A percentile compares a stretch with the other conserved stretches of the same genome.
Evolutionary conservation across 192 early-diverging fungal genomes (phyloP).

Genomic region (Umbelopsis isabellina): DNA sequence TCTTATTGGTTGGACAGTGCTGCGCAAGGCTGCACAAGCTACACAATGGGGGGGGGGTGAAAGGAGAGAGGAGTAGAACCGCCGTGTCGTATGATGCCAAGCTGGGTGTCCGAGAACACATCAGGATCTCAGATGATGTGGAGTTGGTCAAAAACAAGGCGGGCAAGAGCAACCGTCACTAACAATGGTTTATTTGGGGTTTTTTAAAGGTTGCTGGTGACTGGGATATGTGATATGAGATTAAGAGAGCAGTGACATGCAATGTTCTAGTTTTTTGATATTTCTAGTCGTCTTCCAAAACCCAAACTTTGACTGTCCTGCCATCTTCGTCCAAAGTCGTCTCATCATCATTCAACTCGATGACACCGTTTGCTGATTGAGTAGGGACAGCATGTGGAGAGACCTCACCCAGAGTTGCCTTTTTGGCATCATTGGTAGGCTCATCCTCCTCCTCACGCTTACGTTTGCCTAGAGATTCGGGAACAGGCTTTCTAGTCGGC

Average conservation of each 20-base stretch:
- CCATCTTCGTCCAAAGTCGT: conserved; percentile 16
- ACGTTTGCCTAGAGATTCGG: background rate
- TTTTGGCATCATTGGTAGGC: background rate
- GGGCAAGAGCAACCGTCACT: too few relatives aligned
- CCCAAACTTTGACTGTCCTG: conserved; percentile 16
- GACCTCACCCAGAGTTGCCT: background rate
- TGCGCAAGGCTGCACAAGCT: too few relatives aligned
- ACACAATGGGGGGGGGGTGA: too few relatives aligned
- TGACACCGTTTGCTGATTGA: background rate
- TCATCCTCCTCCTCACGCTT: conserved; percentile 7
- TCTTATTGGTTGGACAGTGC: too few relatives aligned
- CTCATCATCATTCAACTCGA: conserved; percentile 7
- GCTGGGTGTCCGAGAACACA: too few relatives aligned
- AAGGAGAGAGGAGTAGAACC: too few relatives aligned
- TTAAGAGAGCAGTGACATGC: background rate
- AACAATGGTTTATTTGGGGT: too few relatives aligned
- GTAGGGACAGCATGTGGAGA: background rate
- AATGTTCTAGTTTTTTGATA: background rate
- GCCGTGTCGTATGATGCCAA: too few relatives aligned
- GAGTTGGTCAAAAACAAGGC: too few relatives aligned
- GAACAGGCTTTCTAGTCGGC: background rate
- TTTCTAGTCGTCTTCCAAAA: conserved; percentile 13
- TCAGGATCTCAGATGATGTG: too few relatives aligned
- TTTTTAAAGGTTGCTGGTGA: too few relatives aligned
- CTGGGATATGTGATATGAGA: background rate